Percentiles rank a stretch among this genome's conserved stretches.
These are phyloP conservation scores for Dictyostelium intermedium DNA, from an alignment of 78 protist genomes.

Conservation along the genomic window DNA sequence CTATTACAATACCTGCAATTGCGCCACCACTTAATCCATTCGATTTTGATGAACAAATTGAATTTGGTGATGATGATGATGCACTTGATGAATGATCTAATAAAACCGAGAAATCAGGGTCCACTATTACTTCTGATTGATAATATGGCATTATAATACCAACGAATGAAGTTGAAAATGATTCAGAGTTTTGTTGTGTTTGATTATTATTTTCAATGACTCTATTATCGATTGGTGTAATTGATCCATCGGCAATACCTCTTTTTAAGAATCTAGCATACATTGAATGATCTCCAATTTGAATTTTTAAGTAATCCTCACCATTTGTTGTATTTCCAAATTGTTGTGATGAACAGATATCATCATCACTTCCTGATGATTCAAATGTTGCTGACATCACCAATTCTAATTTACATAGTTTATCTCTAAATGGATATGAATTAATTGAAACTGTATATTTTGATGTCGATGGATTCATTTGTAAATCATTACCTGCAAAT, in stretches of 20 bases:
- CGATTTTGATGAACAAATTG: background rate
- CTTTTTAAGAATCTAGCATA: slow-evolving; percentile 10
- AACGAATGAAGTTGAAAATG: background rate
- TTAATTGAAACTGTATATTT: background rate
- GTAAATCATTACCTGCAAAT: background rate
- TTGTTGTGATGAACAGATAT: background rate
- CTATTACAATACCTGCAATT: background rate
- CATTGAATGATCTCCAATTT: background rate
- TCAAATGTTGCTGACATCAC: background rate
- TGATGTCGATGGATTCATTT: background rate
- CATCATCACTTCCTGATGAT: background rate
- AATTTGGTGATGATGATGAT: background rate
- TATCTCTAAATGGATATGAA: background rate
- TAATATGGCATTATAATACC: background rate
- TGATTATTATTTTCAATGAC: background rate
- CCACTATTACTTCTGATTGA: background rate
- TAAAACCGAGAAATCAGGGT: background rate
- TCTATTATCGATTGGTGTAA: background rate
- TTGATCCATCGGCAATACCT: background rate
- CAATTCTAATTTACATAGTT: background rate
- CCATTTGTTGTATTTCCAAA: background rate
- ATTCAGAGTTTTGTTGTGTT: background rate
- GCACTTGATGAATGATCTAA: background rate
- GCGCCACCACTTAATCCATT: background rate
- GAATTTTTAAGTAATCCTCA: background rate